These are phyloP conservation scores for Pyrenula massariospora DNA, from an alignment of 495 filamentous ascomycete genomes.

Conservation along the genomic window DNA sequence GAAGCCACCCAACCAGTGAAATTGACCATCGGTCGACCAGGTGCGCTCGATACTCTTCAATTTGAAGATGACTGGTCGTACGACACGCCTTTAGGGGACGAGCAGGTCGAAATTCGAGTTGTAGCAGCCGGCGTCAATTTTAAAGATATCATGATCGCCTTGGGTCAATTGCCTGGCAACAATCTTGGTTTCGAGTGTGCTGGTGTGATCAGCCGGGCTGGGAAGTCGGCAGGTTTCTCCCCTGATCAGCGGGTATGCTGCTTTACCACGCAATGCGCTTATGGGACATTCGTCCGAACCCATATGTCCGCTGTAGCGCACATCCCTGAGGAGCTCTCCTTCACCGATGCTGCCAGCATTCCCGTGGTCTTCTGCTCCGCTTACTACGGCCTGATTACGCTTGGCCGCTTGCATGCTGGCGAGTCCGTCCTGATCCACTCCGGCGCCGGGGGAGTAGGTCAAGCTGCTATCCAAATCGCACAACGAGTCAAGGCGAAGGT, in stretches of 20 bases:
- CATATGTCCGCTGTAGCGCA: no score
- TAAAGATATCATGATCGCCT: constrained; percentile 22
- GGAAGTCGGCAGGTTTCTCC: not conserved
- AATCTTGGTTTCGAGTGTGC: constrained; percentile 21
- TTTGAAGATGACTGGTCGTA: constrained; percentile 54
- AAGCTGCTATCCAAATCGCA: constrained; percentile 25
- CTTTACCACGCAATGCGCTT: no score
- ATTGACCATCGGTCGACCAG: constrained; percentile 1
- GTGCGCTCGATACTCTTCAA: constrained; percentile 9
- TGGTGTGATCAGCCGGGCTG: constrained; percentile 14
- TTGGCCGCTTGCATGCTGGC: constrained; percentile 11
- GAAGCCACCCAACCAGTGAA: not conserved
- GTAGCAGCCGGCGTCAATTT: constrained; percentile 24
- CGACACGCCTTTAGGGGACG: constrained; percentile 42
- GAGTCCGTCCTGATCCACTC: constrained; percentile 32
- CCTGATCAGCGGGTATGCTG: constrained; percentile 8
- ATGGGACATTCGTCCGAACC: no score
- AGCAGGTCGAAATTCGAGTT: constrained; percentile 9
- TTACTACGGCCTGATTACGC: constrained; percentile 12
- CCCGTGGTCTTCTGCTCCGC: constrained; percentile 12
- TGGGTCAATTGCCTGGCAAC: constrained; percentile 20
- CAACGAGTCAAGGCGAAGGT: constrained; percentile 19
- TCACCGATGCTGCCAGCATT: constrained; percentile 10
- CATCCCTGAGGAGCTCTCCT: constrained; percentile 6
- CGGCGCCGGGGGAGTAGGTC: constrained; percentile 29